phyloP scores from a whole-genome alignment of 331 rosid species.

The Rhamnella rubrinervis region DNA sequence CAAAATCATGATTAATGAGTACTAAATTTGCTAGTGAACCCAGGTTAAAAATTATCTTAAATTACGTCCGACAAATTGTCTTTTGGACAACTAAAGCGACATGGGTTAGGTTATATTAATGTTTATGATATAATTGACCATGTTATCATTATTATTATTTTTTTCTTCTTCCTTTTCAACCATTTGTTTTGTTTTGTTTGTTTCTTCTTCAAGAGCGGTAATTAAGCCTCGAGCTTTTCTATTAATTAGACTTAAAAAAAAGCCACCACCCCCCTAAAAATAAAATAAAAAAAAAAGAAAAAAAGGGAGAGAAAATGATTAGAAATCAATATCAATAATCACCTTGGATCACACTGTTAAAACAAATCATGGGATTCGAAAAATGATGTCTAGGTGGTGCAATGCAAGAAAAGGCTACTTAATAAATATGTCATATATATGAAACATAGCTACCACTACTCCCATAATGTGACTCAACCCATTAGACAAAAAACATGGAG shows the following conservation, averaged over 20 bases:
- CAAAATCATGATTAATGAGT: constrained; percentile 22
- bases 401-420: constrained; percentile 48
- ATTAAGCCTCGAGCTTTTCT: constrained; percentile 9
- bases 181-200: constrained; percentile 17
- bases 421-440: constrained; percentile 32
- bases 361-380: constrained; percentile 71
- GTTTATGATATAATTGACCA: constrained; percentile 6
- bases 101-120: constrained; percentile 19
- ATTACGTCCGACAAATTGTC: constrained; percentile 64
- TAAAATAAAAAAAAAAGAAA: background rate
- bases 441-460: constrained; percentile 1
- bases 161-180: constrained; percentile 12
- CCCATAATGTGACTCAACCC: constrained; percentile 1
- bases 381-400: constrained; percentile 71
- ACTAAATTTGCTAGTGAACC: constrained; percentile 21
- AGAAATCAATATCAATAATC: constrained; percentile 60
- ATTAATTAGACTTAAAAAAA: constrained; percentile 11
- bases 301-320: constrained; percentile 44
- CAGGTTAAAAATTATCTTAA: constrained; percentile 23
- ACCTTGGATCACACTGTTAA: constrained; percentile 46
- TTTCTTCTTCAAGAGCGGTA: constrained; percentile 34
- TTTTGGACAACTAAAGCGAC: constrained; percentile 34
- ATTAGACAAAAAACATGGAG: constrained; percentile 1
- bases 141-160: constrained; percentile 45
- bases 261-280: too few relatives aligned